A percentile compares a stretch with the other conserved stretches of the same genome.
Evolutionary conservation across 2,329 filamentous ascomycete genomes (phyloP).

Genomic region (Aspergillus niger): DNA sequence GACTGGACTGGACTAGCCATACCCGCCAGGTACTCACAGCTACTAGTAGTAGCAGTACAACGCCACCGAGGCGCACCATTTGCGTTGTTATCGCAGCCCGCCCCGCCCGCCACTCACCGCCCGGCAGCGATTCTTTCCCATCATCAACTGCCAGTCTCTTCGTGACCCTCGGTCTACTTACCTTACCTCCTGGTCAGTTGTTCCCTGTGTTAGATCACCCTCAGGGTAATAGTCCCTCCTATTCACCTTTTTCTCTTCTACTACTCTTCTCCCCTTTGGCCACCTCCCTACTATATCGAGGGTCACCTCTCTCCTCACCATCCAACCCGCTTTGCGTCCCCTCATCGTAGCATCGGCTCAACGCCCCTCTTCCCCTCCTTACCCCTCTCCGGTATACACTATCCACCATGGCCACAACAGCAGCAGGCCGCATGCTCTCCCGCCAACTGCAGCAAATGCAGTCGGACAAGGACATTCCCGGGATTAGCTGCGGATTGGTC

Average conservation of each 20-base stretch:
- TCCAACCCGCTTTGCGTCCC: background rate
- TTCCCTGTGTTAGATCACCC: background rate
- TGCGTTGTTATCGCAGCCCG: background rate
- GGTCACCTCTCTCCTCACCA: background rate
- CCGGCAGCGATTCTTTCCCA: constrained; percentile 9
- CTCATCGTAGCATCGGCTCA: background rate
- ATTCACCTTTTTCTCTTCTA: constrained; percentile 6
- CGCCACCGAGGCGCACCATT: no score
- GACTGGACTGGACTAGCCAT: no score
- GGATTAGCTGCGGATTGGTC: constrained; percentile 88
- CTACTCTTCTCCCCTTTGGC: background rate
- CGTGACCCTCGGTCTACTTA: constrained; percentile 13
- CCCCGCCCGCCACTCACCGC: constrained; percentile 11
- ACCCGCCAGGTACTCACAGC: no score
- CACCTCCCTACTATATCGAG: background rate
- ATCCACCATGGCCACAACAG: constrained; percentile 45
- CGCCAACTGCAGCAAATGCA: constrained; percentile 95
- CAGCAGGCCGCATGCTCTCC: constrained; percentile 64
- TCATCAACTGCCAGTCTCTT: constrained; percentile 17
- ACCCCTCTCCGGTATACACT: background rate
- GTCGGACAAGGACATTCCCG: constrained; percentile 83
- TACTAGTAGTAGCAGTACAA: no score
- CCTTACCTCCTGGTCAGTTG: background rate
- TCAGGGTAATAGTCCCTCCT: constrained; percentile 15
- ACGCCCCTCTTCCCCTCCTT: background rate